Evolutionary conservation across 1,139 yeast species (phyloP), one percentile per base, ranked within the genome.

Genomic region (Dujonia santamariae): DNA sequence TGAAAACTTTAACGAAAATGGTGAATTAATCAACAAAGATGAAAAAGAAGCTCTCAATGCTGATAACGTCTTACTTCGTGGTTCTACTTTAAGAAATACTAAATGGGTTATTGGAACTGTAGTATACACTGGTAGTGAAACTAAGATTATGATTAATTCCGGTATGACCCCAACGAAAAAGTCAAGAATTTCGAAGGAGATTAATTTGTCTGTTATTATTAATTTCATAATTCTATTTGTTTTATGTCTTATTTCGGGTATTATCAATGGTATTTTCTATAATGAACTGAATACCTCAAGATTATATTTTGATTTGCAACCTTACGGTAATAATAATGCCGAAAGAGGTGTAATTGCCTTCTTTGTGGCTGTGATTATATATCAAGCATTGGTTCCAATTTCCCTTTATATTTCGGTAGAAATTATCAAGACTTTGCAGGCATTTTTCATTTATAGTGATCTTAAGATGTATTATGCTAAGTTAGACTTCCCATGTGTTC

Each of bases 341-440:
- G 74, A 78, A 6, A 85, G 86, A 53, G 97, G 96, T 51, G 64
- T 85, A 24, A 76, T 92, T 37, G 76, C 90, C 1, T 92, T 90
- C 60, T 87, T 87, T 63, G 97, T 94, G 12, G 80, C 90, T 3
- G 73, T 92, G 48, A 92, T 92, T 53, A 72, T 92, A 40, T 88
- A 88, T 55, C 97, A 88, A 62, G 77, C 95, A 0, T 71, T 92
- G 68, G 95, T 92, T 37, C 98, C 98, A 1, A 92, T 92, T 50
- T 92, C 98, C 1, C 72, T 92, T 47, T 92, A 90, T 61, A 88
- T 92, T 45, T 86, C 97, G 31, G 83, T 92, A 49, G 98, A 92
- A 62, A 90, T 92, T 50, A 86, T 92, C 57, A 92, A 92, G 53
- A 88, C 97, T 1, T 77, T 84, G 3, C 98, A 92, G 53, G 97